phyloP scores from a whole-genome alignment of 371 early-diverging fungal genomes.

The Mortierella sp. region DNA sequence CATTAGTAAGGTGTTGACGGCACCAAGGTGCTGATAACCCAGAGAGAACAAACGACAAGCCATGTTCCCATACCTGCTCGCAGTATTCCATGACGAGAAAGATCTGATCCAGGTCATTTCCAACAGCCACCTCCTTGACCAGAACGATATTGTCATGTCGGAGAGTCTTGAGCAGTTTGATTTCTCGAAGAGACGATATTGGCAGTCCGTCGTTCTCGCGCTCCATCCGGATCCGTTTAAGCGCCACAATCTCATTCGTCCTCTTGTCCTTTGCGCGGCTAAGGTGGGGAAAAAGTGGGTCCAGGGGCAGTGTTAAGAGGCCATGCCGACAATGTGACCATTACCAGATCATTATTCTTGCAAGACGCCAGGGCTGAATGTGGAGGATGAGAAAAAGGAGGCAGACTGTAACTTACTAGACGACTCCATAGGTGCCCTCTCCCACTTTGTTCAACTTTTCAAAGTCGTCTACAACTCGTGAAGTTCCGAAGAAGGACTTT shows the following conservation, averaged over 20 bases:
- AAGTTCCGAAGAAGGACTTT: conserved; percentile 65
- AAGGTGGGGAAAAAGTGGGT: background rate
- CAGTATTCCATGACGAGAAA: conserved; percentile 88
- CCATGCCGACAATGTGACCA: conserved; percentile 10
- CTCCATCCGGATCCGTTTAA: conserved; percentile 92
- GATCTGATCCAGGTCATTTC: conserved; percentile 72
- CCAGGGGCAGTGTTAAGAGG: background rate
- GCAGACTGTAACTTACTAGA: conserved; percentile 70
- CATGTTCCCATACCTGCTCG: conserved; percentile 66
- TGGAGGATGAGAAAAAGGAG: background rate
- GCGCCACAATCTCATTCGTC: conserved; percentile 81
- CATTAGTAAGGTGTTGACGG: background rate
- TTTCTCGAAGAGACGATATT: conserved; percentile 90
- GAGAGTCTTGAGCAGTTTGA: conserved; percentile 88
- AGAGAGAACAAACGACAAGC: background rate
- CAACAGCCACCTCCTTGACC: conserved; percentile 85
- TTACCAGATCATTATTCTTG: background rate
- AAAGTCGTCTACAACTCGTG: conserved; percentile 76
- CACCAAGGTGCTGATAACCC: background rate
- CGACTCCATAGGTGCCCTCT: conserved; percentile 92
- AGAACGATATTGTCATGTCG: conserved; percentile 90
- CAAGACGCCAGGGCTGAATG: background rate
- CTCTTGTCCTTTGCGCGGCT: conserved; percentile 75
- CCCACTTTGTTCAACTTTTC: conserved; percentile 79
- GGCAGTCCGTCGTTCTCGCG: conserved; percentile 87